Evolutionary conservation across 2,329 filamentous ascomycete genomes (phyloP).

Genomic region (Epichloe scottii): DNA sequence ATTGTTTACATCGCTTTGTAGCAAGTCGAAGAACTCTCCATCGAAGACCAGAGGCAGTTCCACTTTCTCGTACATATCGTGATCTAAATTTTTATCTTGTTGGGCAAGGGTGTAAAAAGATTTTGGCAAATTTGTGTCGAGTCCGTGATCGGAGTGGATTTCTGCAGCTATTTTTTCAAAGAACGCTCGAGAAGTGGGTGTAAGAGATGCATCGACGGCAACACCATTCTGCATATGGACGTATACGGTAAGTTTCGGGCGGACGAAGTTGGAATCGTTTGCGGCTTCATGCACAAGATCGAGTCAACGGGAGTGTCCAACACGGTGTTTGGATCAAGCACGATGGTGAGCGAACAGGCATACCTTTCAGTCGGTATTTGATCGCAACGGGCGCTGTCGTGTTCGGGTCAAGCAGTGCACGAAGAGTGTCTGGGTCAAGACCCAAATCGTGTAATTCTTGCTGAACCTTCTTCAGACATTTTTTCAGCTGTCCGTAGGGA

Average conservation of each 20-base stretch:
- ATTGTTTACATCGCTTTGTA: conserved; percentile 57
- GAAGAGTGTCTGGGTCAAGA: conserved; percentile 58
- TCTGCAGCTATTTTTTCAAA: conserved; percentile 46
- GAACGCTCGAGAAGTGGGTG: conserved; percentile 50
- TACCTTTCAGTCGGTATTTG: conserved; percentile 44
- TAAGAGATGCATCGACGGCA: conserved; percentile 55
- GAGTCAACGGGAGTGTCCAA: not conserved
- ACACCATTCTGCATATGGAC: conserved; percentile 54
- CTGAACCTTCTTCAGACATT: conserved; percentile 72
- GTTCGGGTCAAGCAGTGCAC: conserved; percentile 45
- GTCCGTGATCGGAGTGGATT: conserved; percentile 14
- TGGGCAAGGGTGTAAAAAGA: not conserved
- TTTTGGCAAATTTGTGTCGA: not conserved
- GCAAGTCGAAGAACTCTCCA: conserved; percentile 64
- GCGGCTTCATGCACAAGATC: conserved; percentile 15
- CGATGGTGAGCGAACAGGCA: not conserved
- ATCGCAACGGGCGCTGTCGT: conserved; percentile 33
- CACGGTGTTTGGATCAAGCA: not conserved
- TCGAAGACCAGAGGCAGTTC: conserved; percentile 69
- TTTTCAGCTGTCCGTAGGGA: conserved; percentile 75
- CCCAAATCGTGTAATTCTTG: conserved; percentile 58
- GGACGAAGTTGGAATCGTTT: conserved; percentile 35
- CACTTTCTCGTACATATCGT: conserved; percentile 27
- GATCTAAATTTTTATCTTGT: not conserved
- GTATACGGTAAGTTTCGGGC: conserved; percentile 58